Base-by-base conservation (phyloP, 1,139 yeast species). In the Candida neerlandica region DNA sequence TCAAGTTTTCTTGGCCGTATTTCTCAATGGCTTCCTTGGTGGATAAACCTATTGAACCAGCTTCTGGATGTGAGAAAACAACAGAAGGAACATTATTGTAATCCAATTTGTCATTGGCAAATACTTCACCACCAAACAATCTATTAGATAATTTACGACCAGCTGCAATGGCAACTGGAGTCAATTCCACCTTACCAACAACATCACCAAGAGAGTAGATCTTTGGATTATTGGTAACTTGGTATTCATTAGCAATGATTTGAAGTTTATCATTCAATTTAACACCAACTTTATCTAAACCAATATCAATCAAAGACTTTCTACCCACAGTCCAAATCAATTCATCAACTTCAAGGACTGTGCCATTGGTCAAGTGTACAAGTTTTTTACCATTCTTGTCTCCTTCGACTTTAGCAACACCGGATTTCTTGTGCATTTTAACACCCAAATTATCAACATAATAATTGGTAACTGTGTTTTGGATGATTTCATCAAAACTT, bases 111-210 rank as follows among this genome's bases (percentile, higher is more conserved):
- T 80, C 78, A 46, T 81, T 66, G 58, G 82, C 82, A 73, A 80
- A 89, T 48, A 79, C 82, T 46, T 92, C 86, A 21, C 97, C 97
- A 7, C 78, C 73, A 66, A 92, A 94, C 54, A 94, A 73, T 67
- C 99, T 82, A 74, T 91, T 92, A 38, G 97, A 82, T 58, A 94
- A 80, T 69, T 84, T 89, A 71, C 99, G 86, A 51, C 99, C 99
- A 6, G 99, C 95, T 38, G 99, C 98, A 75, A 94, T 94, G 44
- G 99, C 99, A 43, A 91, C 98, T 5, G 99, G 99, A 6, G 99
- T 94, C 63, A 94, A 81, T 73, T 94, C 98, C 46, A 88, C 87
- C 51, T 86, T 85, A 54, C 97, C 96, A 40, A 87, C 86, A 53
- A 91, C 96, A 67, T 94, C 99, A 63, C 99, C 99, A 47, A 94